Percentiles rank a stretch among this genome's conserved stretches.
Conservation (phyloP, 805 yeast genomes). For the Debaryomyces castellii region DNA sequence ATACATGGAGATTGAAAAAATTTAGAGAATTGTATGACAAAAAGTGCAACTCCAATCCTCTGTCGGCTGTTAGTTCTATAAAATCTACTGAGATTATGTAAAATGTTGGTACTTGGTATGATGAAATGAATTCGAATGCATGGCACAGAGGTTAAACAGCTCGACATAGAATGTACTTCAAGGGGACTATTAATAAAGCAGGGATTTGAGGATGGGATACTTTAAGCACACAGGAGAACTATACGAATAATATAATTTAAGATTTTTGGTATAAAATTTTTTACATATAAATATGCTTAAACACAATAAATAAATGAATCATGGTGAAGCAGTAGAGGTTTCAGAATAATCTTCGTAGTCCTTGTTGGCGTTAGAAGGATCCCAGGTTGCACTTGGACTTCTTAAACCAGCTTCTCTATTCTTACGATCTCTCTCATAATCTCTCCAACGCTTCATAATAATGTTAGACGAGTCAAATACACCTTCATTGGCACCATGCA, state of each 20-base stretch:
- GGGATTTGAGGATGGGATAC: neutral
- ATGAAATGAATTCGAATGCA: neutral
- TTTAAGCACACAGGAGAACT: no score
- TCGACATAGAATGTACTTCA: neutral
- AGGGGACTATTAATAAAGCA: neutral
- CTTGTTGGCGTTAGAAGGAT: constrained; percentile 36
- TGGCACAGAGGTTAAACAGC: neutral
- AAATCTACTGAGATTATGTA: neutral
- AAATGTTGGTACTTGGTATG: no score
- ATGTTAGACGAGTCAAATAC: constrained; percentile 89
- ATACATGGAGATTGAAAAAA: constrained; percentile 37
- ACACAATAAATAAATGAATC: neutral
- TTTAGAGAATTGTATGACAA: constrained; percentile 33
- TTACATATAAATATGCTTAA: neutral
- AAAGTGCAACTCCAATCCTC: constrained; percentile 15
- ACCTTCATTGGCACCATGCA: constrained; percentile 71
- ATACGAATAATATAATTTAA: no score
- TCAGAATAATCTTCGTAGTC: constrained; percentile 26
- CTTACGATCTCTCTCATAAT: constrained; percentile 74
- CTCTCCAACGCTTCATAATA: constrained; percentile 92
- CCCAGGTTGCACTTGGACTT: constrained; percentile 46
- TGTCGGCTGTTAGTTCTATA: constrained; percentile 1
- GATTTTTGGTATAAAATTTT: no score
- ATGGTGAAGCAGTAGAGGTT: constrained; percentile 12
- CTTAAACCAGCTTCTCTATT: constrained; percentile 25